These are phyloP conservation scores for Candida jianshihensis DNA, from an alignment of 805 yeast genomes.

Conservation along the genomic window DNA sequence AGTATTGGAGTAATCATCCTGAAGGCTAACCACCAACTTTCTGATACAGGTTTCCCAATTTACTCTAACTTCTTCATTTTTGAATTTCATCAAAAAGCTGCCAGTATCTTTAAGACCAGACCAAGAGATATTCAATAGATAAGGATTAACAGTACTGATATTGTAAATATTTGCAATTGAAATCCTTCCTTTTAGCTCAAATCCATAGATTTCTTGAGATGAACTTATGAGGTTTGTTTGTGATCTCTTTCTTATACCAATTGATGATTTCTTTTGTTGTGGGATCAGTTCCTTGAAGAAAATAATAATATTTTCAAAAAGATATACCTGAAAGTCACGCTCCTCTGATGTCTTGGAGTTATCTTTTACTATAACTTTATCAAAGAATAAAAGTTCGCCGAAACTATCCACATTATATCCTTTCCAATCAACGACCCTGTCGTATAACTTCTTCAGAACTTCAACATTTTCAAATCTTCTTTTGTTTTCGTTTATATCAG, in stretches of 20 bases:
- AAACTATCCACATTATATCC: conserved; percentile 74
- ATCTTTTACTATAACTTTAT: conserved; percentile 62
- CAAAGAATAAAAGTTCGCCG: conserved; percentile 79
- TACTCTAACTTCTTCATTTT: conserved; percentile 72
- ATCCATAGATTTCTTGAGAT: conserved; percentile 26
- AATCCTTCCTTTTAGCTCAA: conserved; percentile 75
- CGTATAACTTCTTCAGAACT: conserved; percentile 57
- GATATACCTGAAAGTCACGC: conserved; percentile 81
- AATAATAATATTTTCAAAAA: conserved; percentile 67
- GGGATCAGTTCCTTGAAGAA: conserved; percentile 54
- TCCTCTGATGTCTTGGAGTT: conserved; percentile 49
- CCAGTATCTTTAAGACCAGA: conserved; percentile 85
- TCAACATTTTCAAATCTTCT: conserved; percentile 83
- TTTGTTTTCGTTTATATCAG: conserved; percentile 87
- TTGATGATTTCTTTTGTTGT: conserved; percentile 39
- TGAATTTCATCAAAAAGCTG: conserved; percentile 72
- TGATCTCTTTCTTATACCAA: conserved; percentile 34
- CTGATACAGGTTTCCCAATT: conserved; percentile 76
- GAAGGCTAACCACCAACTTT: conserved; percentile 29
- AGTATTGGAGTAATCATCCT: conserved; percentile 18
- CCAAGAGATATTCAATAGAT: conserved; percentile 65
- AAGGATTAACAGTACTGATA: conserved; percentile 40
- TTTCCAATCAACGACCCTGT: conserved; percentile 84
- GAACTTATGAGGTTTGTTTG: conserved; percentile 17
- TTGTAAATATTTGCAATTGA: conserved; percentile 61